Percentiles rank a stretch among this genome's conserved stretches.
Evolutionary conservation across 2,329 filamentous ascomycete genomes (phyloP).

Genomic region (Colletotrichum sp.): DNA sequence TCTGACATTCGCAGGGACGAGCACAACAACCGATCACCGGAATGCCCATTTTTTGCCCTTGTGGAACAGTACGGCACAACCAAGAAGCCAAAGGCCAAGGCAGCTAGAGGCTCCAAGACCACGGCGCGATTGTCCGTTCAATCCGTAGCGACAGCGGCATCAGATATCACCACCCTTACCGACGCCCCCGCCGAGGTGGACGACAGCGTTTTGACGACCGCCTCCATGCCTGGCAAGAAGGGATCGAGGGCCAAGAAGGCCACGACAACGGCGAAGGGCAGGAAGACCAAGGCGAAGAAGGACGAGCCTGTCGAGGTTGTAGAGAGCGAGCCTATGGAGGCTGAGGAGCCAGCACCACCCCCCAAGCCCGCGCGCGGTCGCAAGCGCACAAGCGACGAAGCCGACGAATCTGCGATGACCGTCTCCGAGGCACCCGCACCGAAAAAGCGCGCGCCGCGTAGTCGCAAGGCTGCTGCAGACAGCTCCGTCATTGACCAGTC

Average conservation of each 20-base stretch:
- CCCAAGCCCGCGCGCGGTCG: constrained; percentile 55
- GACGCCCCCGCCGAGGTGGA: constrained; percentile 57
- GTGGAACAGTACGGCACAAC: constrained; percentile 59
- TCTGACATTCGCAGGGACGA: constrained; percentile 69
- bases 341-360: constrained; percentile 32
- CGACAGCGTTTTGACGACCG: constrained; percentile 65
- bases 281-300: constrained; percentile 60
- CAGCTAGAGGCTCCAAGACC: constrained; percentile 65
- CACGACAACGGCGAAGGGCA: constrained; percentile 51
- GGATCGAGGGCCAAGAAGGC: constrained; percentile 60
- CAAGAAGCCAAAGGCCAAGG: constrained; percentile 64
- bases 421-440: constrained; percentile 53
- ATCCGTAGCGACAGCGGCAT: constrained; percentile 56
- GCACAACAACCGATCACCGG: constrained; percentile 78
- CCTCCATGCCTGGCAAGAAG: constrained; percentile 60
- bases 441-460: constrained; percentile 64
- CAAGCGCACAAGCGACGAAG: constrained; percentile 68
- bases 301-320: constrained; percentile 55
- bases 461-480: constrained; percentile 51
- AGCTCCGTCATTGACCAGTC: constrained; percentile 40
- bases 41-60: constrained; percentile 84
- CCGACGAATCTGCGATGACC: constrained; percentile 52
- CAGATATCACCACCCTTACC: constrained; percentile 53
- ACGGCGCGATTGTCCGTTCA: constrained; percentile 69
- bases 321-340: not conserved